Evolutionary conservation across 257 asterid genomes (phyloP).

Genomic region (Solanum pennellii): DNA sequence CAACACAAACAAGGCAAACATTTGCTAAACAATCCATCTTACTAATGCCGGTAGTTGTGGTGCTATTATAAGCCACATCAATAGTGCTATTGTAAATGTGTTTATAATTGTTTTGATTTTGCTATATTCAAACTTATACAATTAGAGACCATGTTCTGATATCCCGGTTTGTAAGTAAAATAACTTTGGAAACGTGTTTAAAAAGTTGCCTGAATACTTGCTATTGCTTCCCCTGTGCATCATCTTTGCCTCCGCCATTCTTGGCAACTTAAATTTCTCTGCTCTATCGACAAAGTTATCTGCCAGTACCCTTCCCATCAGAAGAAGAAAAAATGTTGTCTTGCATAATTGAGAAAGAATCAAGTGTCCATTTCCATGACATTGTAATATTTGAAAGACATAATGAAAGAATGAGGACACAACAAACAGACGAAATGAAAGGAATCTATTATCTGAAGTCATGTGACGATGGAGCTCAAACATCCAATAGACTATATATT

Average conservation of each 20-base stretch:
- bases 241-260: background rate
- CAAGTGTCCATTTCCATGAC: background rate
- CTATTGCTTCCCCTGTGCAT: background rate
- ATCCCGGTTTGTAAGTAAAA: background rate
- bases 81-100: background rate
- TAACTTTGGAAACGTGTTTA: background rate
- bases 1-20: slow-evolving; percentile 76
- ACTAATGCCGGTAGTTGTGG: background rate
- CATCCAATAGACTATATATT: background rate
- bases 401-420: background rate
- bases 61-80: background rate
- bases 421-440: background rate
- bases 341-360: background rate
- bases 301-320: background rate
- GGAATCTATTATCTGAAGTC: background rate
- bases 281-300: background rate
- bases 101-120: background rate
- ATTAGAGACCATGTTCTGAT: background rate
- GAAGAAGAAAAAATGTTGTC: background rate
- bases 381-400: background rate
- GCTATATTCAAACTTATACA: background rate
- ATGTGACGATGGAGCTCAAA: background rate
- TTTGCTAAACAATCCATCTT: slow-evolving; percentile 57
- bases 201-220: background rate
- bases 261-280: background rate